Percentiles rank a stretch among this genome's conserved stretches.
phyloP scores from a whole-genome alignment of 306 rosid genomes.

The Cicer yamashitae region DNA sequence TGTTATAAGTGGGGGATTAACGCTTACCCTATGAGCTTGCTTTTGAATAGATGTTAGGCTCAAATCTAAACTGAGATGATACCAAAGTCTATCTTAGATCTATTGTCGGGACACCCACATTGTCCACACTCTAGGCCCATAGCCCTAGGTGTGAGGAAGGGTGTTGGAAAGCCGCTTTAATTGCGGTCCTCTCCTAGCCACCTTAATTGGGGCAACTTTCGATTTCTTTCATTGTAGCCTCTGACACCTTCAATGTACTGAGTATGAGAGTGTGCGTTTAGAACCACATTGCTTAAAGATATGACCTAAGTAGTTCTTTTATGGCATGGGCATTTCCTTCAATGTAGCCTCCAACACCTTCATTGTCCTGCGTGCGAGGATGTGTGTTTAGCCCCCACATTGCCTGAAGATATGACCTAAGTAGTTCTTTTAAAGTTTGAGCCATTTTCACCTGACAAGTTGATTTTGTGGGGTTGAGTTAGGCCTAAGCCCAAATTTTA shows the following conservation, averaged over 20 bases:
- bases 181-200: background rate
- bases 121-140: background rate
- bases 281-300: background rate
- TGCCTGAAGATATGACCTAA: background rate
- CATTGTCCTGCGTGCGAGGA: background rate
- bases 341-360: background rate
- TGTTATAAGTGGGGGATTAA: background rate
- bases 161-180: background rate
- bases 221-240: slow-evolving; percentile 6
- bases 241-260: background rate
- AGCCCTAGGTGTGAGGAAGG: background rate
- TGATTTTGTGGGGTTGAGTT: background rate
- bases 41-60: background rate
- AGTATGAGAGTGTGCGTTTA: background rate
- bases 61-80: background rate
- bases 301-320: background rate
- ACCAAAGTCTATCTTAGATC: background rate
- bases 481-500: background rate
- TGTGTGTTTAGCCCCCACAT: background rate
- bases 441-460: background rate
- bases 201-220: background rate
- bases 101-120: background rate
- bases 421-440: background rate
- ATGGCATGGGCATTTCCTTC: too few relatives aligned
- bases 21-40: background rate